Evolutionary conservation across 2,329 filamentous ascomycete species (phyloP).

Genomic region (Arthrobotrys conoides): DNA sequence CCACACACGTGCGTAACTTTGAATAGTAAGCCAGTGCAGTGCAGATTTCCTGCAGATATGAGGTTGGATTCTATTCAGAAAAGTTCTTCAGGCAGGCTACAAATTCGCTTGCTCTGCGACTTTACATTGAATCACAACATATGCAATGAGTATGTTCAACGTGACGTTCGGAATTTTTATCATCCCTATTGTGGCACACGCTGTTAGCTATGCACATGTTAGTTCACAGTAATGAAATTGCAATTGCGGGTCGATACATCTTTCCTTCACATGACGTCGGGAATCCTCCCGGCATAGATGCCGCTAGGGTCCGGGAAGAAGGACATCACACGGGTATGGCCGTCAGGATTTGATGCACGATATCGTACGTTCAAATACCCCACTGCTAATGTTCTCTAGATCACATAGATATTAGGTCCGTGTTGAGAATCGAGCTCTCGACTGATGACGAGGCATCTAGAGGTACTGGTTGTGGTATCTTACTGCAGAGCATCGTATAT

Average conservation of each 20-base stretch:
- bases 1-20: conserved; percentile 57
- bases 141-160: background rate
- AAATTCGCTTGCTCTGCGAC: background rate
- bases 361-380: background rate
- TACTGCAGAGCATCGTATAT: background rate
- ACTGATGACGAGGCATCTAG: background rate
- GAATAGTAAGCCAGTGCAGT: conserved; percentile 53
- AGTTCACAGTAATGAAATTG: background rate
- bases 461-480: background rate
- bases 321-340: conserved; percentile 36
- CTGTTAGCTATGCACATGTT: background rate
- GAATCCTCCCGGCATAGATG: background rate
- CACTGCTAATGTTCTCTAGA: background rate
- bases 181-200: background rate
- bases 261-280: conserved; percentile 1
- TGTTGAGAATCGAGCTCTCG: conserved; percentile 9
- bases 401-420: conserved; percentile 7
- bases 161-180: background rate
- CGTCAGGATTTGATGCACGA: conserved; percentile 12
- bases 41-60: conserved; percentile 42
- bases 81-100: background rate
- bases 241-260: background rate
- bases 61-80: conserved; percentile 22
- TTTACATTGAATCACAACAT: background rate
- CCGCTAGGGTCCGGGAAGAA: conserved; percentile 41